A percentile compares a stretch with the other conserved stretches of the same genome.
phyloP scores from a whole-genome alignment of 2,329 filamentous ascomycete species.

The Xylaria sp. region DNA sequence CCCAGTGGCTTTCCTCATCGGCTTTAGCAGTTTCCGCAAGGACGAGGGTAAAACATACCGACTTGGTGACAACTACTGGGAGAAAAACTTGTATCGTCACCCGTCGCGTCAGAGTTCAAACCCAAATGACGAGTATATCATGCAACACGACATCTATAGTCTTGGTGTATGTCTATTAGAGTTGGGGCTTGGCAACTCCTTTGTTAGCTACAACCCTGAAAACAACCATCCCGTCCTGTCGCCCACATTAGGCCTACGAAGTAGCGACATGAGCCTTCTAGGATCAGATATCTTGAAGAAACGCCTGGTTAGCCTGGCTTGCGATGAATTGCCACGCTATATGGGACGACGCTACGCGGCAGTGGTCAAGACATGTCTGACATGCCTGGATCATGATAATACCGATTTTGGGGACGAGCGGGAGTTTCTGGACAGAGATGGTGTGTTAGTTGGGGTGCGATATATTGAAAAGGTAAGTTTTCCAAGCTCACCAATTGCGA shows the following conservation, averaged over 20 bases:
- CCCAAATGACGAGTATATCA: conserved; percentile 33
- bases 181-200: conserved; percentile 57
- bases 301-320: not conserved
- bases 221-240: not conserved
- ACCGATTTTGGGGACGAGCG: conserved; percentile 46
- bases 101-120: conserved; percentile 30
- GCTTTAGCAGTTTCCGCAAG: conserved; percentile 33
- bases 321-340: conserved; percentile 30
- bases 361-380: conserved; percentile 49
- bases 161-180: conserved; percentile 63
- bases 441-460: conserved; percentile 42
- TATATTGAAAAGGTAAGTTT: conserved; percentile 47
- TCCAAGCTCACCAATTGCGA: not conserved
- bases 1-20: conserved; percentile 19
- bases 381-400: conserved; percentile 49
- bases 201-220: conserved; percentile 27
- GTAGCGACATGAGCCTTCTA: not conserved
- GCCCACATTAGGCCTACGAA: not conserved
- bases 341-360: conserved; percentile 46
- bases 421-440: conserved; percentile 48
- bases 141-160: conserved; percentile 62
- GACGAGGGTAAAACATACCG: conserved; percentile 13
- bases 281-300: conserved; percentile 4
- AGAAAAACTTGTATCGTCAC: conserved; percentile 40
- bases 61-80: conserved; percentile 30